Evolutionary conservation across 208 protist genomes (phyloP).

Genomic region (Naegleria gruberi): DNA sequence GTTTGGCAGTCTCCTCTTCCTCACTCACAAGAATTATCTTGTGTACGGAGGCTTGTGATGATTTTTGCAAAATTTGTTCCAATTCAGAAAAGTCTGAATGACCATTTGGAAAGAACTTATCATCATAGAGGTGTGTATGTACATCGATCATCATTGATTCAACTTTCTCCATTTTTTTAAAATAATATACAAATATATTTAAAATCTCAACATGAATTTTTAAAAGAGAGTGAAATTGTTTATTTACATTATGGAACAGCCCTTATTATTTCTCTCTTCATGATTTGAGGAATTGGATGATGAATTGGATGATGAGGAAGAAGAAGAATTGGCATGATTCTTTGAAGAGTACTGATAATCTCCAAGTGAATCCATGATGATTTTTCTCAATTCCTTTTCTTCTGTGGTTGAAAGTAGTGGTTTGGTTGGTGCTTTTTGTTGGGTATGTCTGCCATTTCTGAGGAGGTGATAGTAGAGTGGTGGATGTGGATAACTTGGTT

Average conservation of each 20-base stretch:
- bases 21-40: background rate
- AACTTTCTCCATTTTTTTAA: background rate
- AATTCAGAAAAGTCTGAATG: background rate
- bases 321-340: background rate
- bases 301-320: background rate
- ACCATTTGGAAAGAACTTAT: background rate
- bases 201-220: too few relatives aligned
- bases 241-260: background rate
- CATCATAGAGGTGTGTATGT: conserved; percentile 9
- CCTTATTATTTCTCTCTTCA: background rate
- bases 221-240: background rate
- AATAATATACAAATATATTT: too few relatives aligned
- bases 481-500: background rate
- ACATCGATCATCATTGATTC: background rate
- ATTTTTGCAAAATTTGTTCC: background rate
- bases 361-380: background rate
- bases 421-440: background rate
- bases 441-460: background rate
- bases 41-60: background rate
- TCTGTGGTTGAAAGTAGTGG: background rate
- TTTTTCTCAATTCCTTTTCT: background rate
- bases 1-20: background rate
- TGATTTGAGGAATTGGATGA: background rate
- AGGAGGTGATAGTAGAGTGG: background rate
- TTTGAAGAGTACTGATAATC: background rate